Conservation (phyloP, 768 basidiomycete genomes). For the Tricholoma sp. region DNA sequence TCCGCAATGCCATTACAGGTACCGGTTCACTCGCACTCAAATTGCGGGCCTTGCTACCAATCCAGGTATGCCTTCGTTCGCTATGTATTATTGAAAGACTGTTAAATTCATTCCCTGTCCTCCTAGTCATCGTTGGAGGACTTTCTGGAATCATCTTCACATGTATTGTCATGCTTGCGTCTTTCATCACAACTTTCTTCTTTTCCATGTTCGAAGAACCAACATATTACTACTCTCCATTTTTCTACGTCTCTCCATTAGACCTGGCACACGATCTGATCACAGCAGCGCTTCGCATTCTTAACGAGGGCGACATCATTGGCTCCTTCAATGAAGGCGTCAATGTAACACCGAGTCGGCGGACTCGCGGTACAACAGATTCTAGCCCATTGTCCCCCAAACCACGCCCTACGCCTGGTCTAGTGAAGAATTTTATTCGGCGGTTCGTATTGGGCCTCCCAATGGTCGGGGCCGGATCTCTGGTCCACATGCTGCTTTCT, state of each 20-base stretch:
- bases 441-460: conserved; percentile 78
- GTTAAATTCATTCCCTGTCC: neutral
- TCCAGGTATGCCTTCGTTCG: conserved; percentile 40
- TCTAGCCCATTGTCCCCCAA: conserved; percentile 13
- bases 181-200: conserved; percentile 65
- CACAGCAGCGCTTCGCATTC: conserved; percentile 55
- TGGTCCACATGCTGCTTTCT: conserved; percentile 67
- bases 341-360: conserved; percentile 11
- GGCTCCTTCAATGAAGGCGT: conserved; percentile 31
- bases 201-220: conserved; percentile 58
- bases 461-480: conserved; percentile 69
- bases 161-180: conserved; percentile 59
- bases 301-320: conserved; percentile 50
- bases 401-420: conserved; percentile 29
- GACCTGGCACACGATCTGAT: conserved; percentile 59
- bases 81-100: neutral
- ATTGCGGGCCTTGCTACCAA: conserved; percentile 75
- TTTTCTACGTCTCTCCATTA: conserved; percentile 45
- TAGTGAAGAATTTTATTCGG: conserved; percentile 53
- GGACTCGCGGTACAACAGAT: conserved; percentile 5
- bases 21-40: conserved; percentile 69
- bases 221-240: conserved; percentile 33
- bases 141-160: conserved; percentile 62
- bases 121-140: conserved; percentile 57
- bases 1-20: conserved; percentile 75